These are phyloP conservation scores for Microbotryum scabiosae DNA, from an alignment of 1,284 basidiomycete species.

Conservation along the genomic window DNA sequence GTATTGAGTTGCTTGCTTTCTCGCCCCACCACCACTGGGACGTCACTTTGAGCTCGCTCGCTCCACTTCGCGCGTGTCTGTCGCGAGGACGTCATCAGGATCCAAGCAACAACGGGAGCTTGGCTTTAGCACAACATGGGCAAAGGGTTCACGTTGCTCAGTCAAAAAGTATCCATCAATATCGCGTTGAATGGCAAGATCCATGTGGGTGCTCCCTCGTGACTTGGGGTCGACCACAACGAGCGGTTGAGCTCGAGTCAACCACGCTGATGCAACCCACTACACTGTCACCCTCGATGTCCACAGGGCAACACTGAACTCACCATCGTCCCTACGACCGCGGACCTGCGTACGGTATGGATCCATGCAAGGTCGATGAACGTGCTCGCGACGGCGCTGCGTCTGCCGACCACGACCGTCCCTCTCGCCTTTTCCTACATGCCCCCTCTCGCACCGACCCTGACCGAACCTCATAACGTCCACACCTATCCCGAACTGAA, in stretches of 20 bases:
- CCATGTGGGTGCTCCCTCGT: conserved; percentile 4
- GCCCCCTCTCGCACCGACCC: conserved; percentile 56
- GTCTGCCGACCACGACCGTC: conserved; percentile 44
- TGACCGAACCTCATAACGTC: conserved; percentile 57
- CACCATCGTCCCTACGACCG: conserved; percentile 66
- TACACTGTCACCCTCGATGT: neutral
- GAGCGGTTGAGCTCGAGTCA: neutral
- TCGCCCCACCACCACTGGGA: neutral
- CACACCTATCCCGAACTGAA: conserved; percentile 88
- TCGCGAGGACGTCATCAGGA: neutral
- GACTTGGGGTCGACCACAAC: no score
- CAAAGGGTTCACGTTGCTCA: conserved; percentile 27
- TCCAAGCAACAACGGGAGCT: no score
- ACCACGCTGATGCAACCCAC: neutral
- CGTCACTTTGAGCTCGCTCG: neutral
- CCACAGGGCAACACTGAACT: conserved; percentile 81
- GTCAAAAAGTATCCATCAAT: conserved; percentile 25
- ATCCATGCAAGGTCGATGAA: conserved; percentile 77
- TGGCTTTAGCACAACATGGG: conserved; percentile 19
- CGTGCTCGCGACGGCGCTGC: conserved; percentile 44
- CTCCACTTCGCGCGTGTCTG: neutral
- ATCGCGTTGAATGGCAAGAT: conserved; percentile 25
- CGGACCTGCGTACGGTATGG: conserved; percentile 67
- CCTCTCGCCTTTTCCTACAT: conserved; percentile 45
- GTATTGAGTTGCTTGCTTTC: conserved; percentile 7